phyloP scores from a whole-genome alignment of 2,329 filamentous ascomycete species.

The Colletotrichum tabaci region DNA sequence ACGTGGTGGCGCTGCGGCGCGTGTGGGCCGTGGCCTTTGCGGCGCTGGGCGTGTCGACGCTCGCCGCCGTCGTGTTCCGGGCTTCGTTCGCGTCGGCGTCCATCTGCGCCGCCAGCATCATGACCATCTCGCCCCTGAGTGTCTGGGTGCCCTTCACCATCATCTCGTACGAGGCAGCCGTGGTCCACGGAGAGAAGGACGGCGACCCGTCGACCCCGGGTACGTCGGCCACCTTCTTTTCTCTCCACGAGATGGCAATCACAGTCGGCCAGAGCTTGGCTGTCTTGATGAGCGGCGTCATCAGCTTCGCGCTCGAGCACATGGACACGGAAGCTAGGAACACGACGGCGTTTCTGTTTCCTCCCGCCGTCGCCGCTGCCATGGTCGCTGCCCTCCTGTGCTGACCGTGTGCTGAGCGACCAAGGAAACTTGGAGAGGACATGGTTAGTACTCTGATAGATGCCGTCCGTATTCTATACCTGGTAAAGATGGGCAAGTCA shows the following conservation, averaged over 20 bases:
- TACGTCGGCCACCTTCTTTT: not conserved
- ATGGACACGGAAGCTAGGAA: not conserved
- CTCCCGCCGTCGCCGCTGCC: not conserved
- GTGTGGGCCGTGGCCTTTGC: conserved; percentile 13
- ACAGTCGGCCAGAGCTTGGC: not conserved
- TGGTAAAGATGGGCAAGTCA: too few relatives aligned
- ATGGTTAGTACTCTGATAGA: too few relatives aligned
- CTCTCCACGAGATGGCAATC: conserved; percentile 17
- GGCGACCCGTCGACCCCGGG: too few relatives aligned
- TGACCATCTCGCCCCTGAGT: not conserved
- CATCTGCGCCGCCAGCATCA: conserved; percentile 8
- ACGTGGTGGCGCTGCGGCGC: conserved; percentile 12
- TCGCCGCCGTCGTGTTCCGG: not conserved
- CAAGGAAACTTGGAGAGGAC: not conserved
- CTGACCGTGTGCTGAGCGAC: not conserved
- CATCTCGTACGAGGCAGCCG: conserved; percentile 8
- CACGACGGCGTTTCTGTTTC: not conserved
- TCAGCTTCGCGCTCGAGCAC: not conserved
- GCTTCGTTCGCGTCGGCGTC: conserved; percentile 7
- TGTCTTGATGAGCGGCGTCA: not conserved
- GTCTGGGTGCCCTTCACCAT: conserved; percentile 6
- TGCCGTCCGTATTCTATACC: too few relatives aligned
- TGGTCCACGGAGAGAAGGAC: conserved; percentile 2
- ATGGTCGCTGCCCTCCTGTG: not conserved
- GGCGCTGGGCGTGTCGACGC: not conserved